phyloP scores from a whole-genome alignment of 129 eudicot species.

The Artemisia tridentata region DNA sequence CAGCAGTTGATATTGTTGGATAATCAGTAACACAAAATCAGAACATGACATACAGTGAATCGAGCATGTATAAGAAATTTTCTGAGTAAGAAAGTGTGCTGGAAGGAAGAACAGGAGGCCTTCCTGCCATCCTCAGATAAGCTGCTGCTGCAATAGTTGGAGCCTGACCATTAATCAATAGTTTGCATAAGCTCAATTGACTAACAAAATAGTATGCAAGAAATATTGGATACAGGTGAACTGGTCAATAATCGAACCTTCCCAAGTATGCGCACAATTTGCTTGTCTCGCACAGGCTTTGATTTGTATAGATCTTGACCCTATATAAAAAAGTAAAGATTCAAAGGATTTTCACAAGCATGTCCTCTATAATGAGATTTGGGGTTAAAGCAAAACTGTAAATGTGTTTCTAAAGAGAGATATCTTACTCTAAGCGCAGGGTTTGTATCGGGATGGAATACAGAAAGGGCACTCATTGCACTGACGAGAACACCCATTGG shows the following conservation, averaged over 20 bases:
- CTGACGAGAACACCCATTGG: no score
- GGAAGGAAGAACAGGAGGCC: no score
- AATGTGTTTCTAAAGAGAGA: background rate
- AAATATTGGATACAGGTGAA: no score
- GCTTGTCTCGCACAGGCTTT: constrained; percentile 95
- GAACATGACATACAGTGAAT: constrained; percentile 67
- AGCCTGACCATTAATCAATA: no score
- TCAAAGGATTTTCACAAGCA: background rate
- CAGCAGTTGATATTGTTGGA: background rate
- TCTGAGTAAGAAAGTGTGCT: no score
- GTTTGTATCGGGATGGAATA: no score
- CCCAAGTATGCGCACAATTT: constrained; percentile 97
- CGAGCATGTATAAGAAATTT: constrained; percentile 97
- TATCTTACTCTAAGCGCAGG: no score
- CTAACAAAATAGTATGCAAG: no score
- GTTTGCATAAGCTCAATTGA: no score
- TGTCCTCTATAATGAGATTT: background rate
- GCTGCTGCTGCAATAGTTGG: no score
- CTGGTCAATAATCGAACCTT: constrained; percentile 48
- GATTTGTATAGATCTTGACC: constrained; percentile 97
- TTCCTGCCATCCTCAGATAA: no score
- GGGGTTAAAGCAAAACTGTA: background rate
- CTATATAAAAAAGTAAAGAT: constrained; percentile 34
- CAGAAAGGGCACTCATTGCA: no score
- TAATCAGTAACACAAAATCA: background rate